Base-by-base conservation (phyloP, 306 rosid genomes). In the Clitoria ternatea region DNA sequence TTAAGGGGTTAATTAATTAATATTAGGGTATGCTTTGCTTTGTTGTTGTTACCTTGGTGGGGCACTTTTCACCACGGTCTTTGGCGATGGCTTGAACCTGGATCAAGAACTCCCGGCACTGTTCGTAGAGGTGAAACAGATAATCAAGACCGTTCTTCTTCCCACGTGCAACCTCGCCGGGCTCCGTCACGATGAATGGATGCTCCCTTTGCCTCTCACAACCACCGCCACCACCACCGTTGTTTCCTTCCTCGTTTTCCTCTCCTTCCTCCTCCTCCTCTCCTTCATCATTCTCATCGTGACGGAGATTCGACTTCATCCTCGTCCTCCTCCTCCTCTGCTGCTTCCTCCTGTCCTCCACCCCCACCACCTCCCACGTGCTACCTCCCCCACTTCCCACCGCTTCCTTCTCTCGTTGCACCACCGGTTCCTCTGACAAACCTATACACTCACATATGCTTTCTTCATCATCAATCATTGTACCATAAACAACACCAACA, bases 131-230 rank as follows among this genome's bases (percentile, higher is more conserved):
- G 9, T 94, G 96, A 79, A 94, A 94, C 9, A 94, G 90, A 67
- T 94, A 94, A 70, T 94, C 99, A 0, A 94, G 89, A 15, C 99
- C 99, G 77, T 94, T 94, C 87, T 94, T 94, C 67, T 94, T 94
- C 67, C 99, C 99, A 73, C 99, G 96, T 64, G 99, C 99, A 57
- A 91, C 99, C 70, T 94, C 99, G 49, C 97, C 99, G 4, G 96
- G 97, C 74, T 94, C 99, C 4, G 99, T 94, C 32, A 94, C 99
- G 18, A 94, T 91, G 75, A 94, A 91, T 0, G 99, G 99, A 44
- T 94, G 99, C 72, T 94, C 99, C 20, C 99, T 69, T 74, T 83
- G 92, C 63, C 99, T 81, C 84, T 94, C 96, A 5, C 81, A 30
- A 1, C 80, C 72, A 1, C 63, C 69, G 4, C 60, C 62, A 4